A percentile compares a stretch with the other conserved stretches of the same genome.
Evolutionary conservation across 2,329 filamentous ascomycete genomes (phyloP).

Genomic region (Fusarium beomiforme): DNA sequence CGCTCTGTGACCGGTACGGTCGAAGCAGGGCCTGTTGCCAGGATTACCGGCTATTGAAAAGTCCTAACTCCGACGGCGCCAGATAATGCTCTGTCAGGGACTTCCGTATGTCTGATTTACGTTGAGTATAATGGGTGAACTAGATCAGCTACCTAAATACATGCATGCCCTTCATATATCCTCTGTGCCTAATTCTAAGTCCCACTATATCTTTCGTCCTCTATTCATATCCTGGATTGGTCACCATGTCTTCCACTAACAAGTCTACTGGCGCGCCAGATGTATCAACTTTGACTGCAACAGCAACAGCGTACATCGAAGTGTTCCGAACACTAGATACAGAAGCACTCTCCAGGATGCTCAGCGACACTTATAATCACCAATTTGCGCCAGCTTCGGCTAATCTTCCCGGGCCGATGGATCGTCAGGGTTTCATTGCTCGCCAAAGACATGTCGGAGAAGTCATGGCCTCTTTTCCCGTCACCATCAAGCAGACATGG

Average conservation of each 20-base stretch:
- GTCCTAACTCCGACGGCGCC: not conserved
- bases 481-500: not conserved
- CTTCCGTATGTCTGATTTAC: rapidly evolving
- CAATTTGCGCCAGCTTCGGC: not conserved
- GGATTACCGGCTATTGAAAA: not conserved
- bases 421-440: not conserved
- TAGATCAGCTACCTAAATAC: too few relatives aligned
- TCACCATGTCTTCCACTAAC: not conserved
- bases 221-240: too few relatives aligned
- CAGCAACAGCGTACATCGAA: not conserved
- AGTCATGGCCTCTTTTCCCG: not conserved
- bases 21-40: not conserved
- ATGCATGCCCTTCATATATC: too few relatives aligned
- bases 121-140: not conserved
- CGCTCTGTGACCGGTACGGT: not conserved
- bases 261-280: not conserved
- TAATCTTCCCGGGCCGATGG: not conserved
- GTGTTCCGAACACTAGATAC: not conserved
- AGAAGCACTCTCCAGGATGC: not conserved
- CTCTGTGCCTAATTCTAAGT: too few relatives aligned
- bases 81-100: too few relatives aligned
- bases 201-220: too few relatives aligned
- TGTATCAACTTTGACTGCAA: not conserved
- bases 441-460: not conserved
- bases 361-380: not conserved